Evolutionary conservation across 2,329 filamentous ascomycete species (phyloP).

Genomic region (Lasiodiplodia theobromae): DNA sequence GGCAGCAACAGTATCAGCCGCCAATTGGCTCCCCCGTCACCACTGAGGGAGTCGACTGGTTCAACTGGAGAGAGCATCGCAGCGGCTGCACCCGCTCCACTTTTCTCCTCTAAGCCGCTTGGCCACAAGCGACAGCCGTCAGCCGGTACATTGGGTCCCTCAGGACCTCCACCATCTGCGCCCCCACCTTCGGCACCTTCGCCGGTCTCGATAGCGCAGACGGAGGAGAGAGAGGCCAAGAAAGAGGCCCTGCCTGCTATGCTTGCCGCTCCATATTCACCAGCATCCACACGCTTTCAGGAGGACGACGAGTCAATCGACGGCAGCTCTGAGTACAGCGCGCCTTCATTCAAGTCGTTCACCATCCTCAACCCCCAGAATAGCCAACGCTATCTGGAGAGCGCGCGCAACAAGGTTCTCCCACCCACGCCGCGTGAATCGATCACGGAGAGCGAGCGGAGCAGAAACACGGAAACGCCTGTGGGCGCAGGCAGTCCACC

Average conservation of each 20-base stretch:
- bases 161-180: slow-evolving; percentile 3
- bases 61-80: slow-evolving; percentile 39
- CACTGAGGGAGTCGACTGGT: slow-evolving; percentile 37
- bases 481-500: background rate
- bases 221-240: background rate
- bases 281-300: slow-evolving; percentile 18
- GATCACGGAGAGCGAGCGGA: background rate
- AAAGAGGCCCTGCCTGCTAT: background rate
- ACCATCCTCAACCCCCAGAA: slow-evolving; percentile 36
- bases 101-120: background rate
- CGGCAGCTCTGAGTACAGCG: slow-evolving; percentile 5
- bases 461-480: background rate
- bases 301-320: slow-evolving; percentile 11
- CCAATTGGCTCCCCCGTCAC: slow-evolving; percentile 13
- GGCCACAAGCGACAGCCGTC: slow-evolving; percentile 11
- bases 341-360: slow-evolving; percentile 10
- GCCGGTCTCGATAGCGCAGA: background rate
- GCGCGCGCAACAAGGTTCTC: slow-evolving; percentile 44
- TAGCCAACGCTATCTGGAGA: slow-evolving; percentile 40
- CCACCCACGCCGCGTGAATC: slow-evolving; percentile 39
- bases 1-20: slow-evolving; percentile 38
- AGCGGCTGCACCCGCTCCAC: slow-evolving; percentile 7
- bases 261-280: background rate
- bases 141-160: background rate
- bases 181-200: slow-evolving; percentile 10